phyloP scores from a whole-genome alignment of 2,329 filamentous ascomycete species.

The Penicillium sp. region DNA sequence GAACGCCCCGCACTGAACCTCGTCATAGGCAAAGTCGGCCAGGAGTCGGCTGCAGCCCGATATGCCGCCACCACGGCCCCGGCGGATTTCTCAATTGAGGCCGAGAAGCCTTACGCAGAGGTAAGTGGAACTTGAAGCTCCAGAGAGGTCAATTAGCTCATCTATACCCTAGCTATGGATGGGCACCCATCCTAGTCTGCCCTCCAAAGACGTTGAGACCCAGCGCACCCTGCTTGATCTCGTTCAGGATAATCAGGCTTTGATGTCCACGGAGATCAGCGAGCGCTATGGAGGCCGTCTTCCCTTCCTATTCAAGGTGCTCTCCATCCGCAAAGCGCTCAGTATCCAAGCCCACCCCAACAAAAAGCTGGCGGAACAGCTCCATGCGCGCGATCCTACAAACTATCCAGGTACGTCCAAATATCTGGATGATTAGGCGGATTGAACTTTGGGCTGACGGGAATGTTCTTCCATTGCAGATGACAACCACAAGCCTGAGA shows the following conservation, averaged over 20 bases:
- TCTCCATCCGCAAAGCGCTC: constrained; percentile 91
- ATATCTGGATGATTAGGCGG: neutral
- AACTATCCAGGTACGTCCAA: constrained; percentile 68
- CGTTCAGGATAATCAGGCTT: constrained; percentile 75
- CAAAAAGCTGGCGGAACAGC: constrained; percentile 83
- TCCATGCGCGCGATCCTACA: constrained; percentile 79
- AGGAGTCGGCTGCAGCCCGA: constrained; percentile 78
- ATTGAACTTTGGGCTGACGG: neutral
- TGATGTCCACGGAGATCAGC: constrained; percentile 68
- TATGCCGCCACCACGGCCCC: constrained; percentile 81
- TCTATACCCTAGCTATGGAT: constrained; percentile 73
- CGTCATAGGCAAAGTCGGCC: constrained; percentile 70
- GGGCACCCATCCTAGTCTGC: constrained; percentile 95
- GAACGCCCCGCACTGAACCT: constrained; percentile 27
- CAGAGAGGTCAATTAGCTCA: constrained; percentile 2
- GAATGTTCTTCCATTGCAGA: constrained; percentile 47
- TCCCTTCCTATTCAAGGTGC: constrained; percentile 95
- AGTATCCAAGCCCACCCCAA: constrained; percentile 97
- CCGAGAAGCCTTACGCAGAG: constrained; percentile 91
- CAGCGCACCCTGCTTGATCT: constrained; percentile 82
- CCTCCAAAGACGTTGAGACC: constrained; percentile 81
- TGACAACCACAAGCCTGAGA: constrained; percentile 99
- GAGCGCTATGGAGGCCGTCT: constrained; percentile 74
- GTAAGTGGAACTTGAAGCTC: constrained; percentile 40
- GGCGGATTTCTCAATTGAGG: constrained; percentile 67